Base-by-base conservation (phyloP, 108 stramenopile species). In the Chaetoceros muelleri region DNA sequence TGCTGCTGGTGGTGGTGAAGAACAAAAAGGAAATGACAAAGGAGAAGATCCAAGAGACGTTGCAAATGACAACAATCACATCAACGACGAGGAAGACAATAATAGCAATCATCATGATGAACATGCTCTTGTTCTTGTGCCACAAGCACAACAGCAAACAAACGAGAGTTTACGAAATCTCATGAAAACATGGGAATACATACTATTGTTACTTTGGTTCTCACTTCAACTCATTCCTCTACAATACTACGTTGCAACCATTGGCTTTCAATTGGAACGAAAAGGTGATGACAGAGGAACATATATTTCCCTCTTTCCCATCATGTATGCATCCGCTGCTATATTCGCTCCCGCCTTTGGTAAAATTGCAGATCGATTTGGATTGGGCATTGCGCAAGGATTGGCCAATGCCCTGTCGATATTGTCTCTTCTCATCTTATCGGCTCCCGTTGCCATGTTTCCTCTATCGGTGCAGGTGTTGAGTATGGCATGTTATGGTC, bases 211-310 rank as follows among this genome's bases (percentile, higher is more conserved):
- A 3, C 19, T 52, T 19, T 75, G 74, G 74, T 75, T 75, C 46
- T 66, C 69, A 20, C 19, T 70, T 18, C 27, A 20, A 1, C 8
- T 75, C 22, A 26, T 71, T 53, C 74, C 74, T 22, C 23, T 75
- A n/a, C 74, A 75, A 48, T 75, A 71, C 24, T 75, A 75, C 30
- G 46, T 71, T 23, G 74, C 60, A 2, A 48, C 65, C 2, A 71
- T 75, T 40, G 74, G 74, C 3, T 71, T 67, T 30, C 67, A 61
- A 30, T 44, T 75, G 47, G 74, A 75, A 30, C 40, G 52, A 58
- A 48, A 57, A 26, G 74, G 74, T 7, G 69, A 71, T 46, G 56
- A 52, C 7, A 48, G 54, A 55, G 74, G 69, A 3, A 48, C 34
- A 0, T 70, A 61, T 55, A 70, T 61, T 8, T 56, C 60, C 30